These are phyloP conservation scores for Petunia axillaris DNA, from an alignment of 257 asterid genomes.

Conservation along the genomic window DNA sequence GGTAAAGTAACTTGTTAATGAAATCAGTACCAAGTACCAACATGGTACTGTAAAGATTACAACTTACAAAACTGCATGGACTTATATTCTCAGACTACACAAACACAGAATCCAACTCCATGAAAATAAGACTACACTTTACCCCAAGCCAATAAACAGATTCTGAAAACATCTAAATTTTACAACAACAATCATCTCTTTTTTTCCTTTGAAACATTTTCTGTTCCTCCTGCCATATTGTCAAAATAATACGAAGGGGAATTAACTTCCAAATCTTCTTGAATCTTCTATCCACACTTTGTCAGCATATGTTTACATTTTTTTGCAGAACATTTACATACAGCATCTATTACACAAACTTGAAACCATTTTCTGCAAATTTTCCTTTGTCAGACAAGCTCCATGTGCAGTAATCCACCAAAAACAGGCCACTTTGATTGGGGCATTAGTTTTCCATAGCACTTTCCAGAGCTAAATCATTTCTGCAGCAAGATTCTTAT, in stretches of 20 bases:
- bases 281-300: not conserved
- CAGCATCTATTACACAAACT: not conserved
- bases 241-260: not conserved
- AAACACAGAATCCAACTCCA: no score
- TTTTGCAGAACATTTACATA: not conserved
- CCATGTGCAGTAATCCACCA: slow-evolving; percentile 14
- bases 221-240: not conserved
- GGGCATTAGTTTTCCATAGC: not conserved
- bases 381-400: not conserved
- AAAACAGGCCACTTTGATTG: slow-evolving; percentile 8
- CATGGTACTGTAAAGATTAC: not conserved
- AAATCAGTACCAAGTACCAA: no score
- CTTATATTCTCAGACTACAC: no score
- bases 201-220: slow-evolving; percentile 1
- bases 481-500: no score
- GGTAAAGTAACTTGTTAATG: no score
- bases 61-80: no score
- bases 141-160: not conserved
- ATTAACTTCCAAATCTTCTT: not conserved
- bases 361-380: not conserved
- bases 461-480: not conserved
- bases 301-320: not conserved
- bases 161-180: not conserved
- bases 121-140: no score
- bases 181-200: not conserved